These are phyloP conservation scores for Hortaea werneckii DNA, from an alignment of 2,329 filamentous ascomycete species.

Conservation along the genomic window DNA sequence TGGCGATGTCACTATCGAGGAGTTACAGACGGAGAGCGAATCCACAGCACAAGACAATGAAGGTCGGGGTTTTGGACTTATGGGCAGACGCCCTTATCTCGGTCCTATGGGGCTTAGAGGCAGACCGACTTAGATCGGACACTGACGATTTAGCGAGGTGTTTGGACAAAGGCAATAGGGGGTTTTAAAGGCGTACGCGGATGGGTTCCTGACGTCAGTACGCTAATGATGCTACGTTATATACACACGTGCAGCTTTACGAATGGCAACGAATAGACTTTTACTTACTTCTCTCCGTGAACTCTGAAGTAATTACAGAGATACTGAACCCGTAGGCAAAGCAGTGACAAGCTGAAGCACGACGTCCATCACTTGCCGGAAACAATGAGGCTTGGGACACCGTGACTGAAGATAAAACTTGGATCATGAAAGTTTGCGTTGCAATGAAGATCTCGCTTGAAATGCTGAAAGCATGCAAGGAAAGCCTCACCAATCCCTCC, in stretches of 20 bases:
- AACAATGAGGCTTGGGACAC: too few relatives aligned
- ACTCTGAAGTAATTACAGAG: too few relatives aligned
- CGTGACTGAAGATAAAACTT: background rate
- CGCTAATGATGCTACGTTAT: too few relatives aligned
- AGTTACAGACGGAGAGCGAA: background rate
- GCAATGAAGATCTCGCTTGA: constrained; percentile 8
- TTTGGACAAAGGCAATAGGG: background rate
- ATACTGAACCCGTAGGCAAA: too few relatives aligned
- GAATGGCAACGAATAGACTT: too few relatives aligned
- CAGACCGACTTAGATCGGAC: background rate
- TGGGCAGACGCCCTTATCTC: background rate
- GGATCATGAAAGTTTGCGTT: constrained; percentile 17
- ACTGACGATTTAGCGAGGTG: background rate
- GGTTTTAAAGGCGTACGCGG: too few relatives aligned
- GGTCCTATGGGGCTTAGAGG: background rate
- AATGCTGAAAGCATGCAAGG: background rate
- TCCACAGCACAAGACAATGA: too few relatives aligned
- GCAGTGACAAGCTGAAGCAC: too few relatives aligned
- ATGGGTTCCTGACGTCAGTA: too few relatives aligned
- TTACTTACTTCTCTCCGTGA: too few relatives aligned
- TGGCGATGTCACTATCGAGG: constrained; percentile 26
- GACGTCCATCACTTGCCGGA: too few relatives aligned
- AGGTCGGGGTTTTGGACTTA: background rate
- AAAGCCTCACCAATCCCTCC: background rate
- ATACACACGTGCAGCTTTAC: too few relatives aligned